These are phyloP conservation scores for Hypoxylon sp. DNA, from an alignment of 2,329 filamentous ascomycete species.

Conservation along the genomic window DNA sequence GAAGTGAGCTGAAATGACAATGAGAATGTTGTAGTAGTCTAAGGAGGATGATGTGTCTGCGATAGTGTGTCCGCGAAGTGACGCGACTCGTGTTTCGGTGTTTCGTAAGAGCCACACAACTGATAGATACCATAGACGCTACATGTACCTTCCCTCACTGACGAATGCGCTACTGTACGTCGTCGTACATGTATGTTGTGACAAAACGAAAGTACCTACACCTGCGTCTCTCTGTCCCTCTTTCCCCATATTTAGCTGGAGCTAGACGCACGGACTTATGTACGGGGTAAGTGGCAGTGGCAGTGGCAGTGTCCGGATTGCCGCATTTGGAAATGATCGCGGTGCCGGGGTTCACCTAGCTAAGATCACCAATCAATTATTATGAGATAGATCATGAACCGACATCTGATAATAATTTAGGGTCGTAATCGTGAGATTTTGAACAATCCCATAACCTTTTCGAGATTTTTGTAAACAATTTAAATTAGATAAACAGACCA, in stretches of 20 bases:
- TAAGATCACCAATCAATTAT: slow-evolving; percentile 19
- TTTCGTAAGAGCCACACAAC: slow-evolving; percentile 12
- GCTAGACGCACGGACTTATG: slow-evolving; percentile 21
- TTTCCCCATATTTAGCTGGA: slow-evolving; percentile 29
- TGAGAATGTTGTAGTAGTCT: neutral
- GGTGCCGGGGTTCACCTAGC: slow-evolving; percentile 4
- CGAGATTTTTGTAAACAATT: neutral
- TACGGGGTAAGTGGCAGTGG: neutral
- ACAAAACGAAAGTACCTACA: slow-evolving; percentile 7
- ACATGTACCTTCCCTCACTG: slow-evolving; percentile 9
- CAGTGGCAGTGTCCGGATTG: slow-evolving; percentile 32
- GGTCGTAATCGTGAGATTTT: slow-evolving; percentile 1
- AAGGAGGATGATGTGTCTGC: slow-evolving; percentile 20
- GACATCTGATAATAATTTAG: slow-evolving; percentile 10
- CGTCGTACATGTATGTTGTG: neutral
- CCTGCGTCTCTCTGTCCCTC: neutral
- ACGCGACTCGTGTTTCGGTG: slow-evolving; percentile 25
- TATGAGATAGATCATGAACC: slow-evolving; percentile 1
- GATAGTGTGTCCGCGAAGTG: slow-evolving; percentile 1
- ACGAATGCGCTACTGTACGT: slow-evolving; percentile 19
- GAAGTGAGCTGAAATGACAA: slow-evolving; percentile 2
- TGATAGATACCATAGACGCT: slow-evolving; percentile 1
- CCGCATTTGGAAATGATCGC: slow-evolving; percentile 29
- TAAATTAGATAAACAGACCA: neutral
- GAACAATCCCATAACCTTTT: slow-evolving; percentile 1